phyloP scores from a whole-genome alignment of 306 rosid species.

The Casuarina equisetifolia region DNA sequence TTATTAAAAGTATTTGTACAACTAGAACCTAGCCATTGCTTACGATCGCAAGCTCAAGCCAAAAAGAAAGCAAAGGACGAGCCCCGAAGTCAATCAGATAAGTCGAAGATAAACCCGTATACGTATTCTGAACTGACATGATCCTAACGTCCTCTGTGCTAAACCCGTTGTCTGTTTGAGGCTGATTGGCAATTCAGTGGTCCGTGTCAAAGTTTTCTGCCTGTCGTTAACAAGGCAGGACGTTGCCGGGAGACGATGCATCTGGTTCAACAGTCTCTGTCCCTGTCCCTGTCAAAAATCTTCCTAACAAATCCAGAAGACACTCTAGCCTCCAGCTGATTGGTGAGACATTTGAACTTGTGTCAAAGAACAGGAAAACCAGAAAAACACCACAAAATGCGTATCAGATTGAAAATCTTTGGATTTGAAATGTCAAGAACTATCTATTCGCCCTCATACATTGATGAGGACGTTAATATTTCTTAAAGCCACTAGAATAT shows the following conservation, averaged over 20 bases:
- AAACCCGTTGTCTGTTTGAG: not conserved
- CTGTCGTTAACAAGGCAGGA: not conserved
- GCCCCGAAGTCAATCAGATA: too few species aligned
- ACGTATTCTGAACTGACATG: too few species aligned
- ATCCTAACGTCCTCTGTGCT: too few species aligned
- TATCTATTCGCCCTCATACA: not conserved
- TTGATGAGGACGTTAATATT: too few species aligned
- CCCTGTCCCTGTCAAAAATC: not conserved
- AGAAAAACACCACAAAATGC: not conserved
- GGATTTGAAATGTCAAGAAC: not conserved
- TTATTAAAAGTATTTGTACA: not conserved
- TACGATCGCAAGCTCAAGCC: not conserved
- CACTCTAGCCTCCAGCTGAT: too few species aligned
- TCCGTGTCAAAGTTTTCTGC: not conserved
- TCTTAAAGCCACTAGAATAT: too few species aligned
- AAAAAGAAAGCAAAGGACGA: too few species aligned
- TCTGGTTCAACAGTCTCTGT: not conserved
- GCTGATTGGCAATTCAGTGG: not conserved
- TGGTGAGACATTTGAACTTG: not conserved
- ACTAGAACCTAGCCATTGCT: not conserved
- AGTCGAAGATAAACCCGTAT: too few species aligned
- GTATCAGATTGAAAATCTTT: not conserved
- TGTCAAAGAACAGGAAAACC: not conserved
- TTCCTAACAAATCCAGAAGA: not conserved
- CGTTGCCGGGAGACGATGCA: not conserved